Conservation (phyloP, 1,284 basidiomycete genomes). For the Athelia sp. region DNA sequence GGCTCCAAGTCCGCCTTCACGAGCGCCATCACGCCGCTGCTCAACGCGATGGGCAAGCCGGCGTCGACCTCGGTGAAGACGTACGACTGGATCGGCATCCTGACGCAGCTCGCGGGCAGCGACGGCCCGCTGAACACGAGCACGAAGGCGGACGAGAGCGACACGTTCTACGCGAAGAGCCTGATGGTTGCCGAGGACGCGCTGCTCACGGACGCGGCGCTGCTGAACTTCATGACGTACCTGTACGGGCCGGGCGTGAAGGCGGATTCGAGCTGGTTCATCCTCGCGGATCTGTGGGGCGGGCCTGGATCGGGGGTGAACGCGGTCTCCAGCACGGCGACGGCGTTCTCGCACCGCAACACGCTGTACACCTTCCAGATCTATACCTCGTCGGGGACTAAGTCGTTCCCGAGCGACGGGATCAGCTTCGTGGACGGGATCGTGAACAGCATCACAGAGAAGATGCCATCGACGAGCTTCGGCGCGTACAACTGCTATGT, state of each 20-base stretch:
- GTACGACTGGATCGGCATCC: neutral
- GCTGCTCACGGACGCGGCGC: constrained; percentile 24
- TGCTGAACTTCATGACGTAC: constrained; percentile 27
- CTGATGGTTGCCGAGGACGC: constrained; percentile 32
- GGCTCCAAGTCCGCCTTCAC: neutral
- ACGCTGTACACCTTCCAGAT: neutral
- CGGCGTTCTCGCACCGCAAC: neutral
- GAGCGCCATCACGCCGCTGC: neutral
- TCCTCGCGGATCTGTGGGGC: neutral
- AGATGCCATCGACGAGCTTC: neutral
- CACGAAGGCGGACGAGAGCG: constrained; percentile 21
- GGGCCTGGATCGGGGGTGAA: neutral
- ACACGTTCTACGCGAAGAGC: constrained; percentile 45
- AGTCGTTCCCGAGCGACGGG: neutral
- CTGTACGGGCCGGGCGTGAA: constrained; percentile 26
- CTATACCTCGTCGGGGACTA: neutral
- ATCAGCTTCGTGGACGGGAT: neutral
- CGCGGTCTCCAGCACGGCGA: neutral
- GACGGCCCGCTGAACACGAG: constrained; percentile 26
- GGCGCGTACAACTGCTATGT: constrained; percentile 1
- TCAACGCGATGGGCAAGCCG: neutral
- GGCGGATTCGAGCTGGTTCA: constrained; percentile 13
- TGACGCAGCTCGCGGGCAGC: constrained; percentile 14
- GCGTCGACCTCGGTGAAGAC: neutral
- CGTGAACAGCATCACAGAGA: neutral